A percentile compares a stretch with the other conserved stretches of the same genome.
Evolutionary conservation across 2,329 filamentous ascomycete genomes (phyloP).

Genomic region (Neopestalotiopsis sp.): DNA sequence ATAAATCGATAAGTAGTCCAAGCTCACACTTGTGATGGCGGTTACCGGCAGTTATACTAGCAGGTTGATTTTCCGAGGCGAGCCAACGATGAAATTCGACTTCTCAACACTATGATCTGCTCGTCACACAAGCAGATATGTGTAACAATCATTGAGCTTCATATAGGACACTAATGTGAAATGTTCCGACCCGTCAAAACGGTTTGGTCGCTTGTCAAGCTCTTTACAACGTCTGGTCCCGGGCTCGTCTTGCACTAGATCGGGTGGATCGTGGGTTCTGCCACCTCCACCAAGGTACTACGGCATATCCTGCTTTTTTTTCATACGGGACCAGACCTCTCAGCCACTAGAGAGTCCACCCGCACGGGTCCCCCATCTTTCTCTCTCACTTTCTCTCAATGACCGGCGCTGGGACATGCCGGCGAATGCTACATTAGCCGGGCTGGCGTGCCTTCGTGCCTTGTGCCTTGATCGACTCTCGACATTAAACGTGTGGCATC

Average conservation of each 20-base stretch:
- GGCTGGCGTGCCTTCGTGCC: neutral
- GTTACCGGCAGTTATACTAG: too few species aligned
- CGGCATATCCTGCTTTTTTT: neutral
- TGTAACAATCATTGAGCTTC: neutral
- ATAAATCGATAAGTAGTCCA: neutral
- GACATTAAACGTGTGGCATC: neutral
- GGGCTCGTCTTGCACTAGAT: neutral
- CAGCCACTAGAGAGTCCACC: neutral
- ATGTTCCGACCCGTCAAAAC: neutral
- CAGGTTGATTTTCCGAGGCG: neutral
- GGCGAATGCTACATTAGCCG: neutral
- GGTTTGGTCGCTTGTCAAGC: neutral
- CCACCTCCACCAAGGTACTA: neutral
- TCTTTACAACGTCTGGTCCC: neutral
- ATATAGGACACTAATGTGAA: neutral
- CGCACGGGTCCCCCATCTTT: neutral
- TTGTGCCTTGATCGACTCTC: constrained; percentile 4
- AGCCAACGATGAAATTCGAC: too few species aligned
- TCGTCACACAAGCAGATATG: too few species aligned
- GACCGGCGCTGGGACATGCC: constrained; percentile 1
- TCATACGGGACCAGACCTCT: neutral
- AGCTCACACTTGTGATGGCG: too few species aligned
- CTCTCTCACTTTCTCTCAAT: neutral
- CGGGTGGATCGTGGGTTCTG: neutral
- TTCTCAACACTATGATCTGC: too few species aligned